A percentile compares a stretch with the other conserved stretches of the same genome.
These are phyloP conservation scores for Microdochium bolleyi DNA, from an alignment of 2,329 filamentous ascomycete species.

Conservation along the genomic window DNA sequence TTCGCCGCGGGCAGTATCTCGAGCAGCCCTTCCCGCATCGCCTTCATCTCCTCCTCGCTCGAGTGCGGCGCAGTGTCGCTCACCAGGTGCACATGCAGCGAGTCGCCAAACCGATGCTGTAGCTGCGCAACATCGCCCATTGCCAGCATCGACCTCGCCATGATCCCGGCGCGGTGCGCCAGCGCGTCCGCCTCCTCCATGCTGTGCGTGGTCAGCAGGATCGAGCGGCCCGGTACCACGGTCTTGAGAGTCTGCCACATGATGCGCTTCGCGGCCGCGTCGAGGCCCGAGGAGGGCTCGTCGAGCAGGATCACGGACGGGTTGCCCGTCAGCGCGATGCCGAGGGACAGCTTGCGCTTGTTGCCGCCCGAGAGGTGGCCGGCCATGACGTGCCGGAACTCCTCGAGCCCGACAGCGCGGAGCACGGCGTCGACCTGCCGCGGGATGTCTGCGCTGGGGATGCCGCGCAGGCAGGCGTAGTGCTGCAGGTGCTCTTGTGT, in stretches of 20 bases:
- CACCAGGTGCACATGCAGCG: slow-evolving; percentile 75
- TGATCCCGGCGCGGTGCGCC: slow-evolving; percentile 75
- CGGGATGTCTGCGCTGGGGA: slow-evolving; percentile 51
- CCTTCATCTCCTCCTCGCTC: slow-evolving; percentile 56
- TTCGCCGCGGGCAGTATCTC: slow-evolving; percentile 53
- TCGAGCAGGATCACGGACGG: slow-evolving; percentile 81
- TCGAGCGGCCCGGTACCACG: slow-evolving; percentile 65
- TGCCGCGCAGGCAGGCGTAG: slow-evolving; percentile 78
- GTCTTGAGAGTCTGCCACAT: slow-evolving; percentile 84
- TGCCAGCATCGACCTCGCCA: slow-evolving; percentile 79
- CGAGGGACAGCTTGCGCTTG: slow-evolving; percentile 84
- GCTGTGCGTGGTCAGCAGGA: slow-evolving; percentile 84
- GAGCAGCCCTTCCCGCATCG: slow-evolving; percentile 58
- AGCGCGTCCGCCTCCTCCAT: slow-evolving; percentile 95
- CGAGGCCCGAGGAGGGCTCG: slow-evolving; percentile 82
- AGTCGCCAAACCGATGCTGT: slow-evolving; percentile 67
- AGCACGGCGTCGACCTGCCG: slow-evolving; percentile 74
- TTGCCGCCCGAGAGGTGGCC: slow-evolving; percentile 80
- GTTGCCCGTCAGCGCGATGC: slow-evolving; percentile 88
- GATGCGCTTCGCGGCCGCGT: slow-evolving; percentile 81
- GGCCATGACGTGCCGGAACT: slow-evolving; percentile 68
- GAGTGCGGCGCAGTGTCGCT: slow-evolving; percentile 69
- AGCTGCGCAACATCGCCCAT: slow-evolving; percentile 69
- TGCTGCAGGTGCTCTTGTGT: slow-evolving; percentile 79
- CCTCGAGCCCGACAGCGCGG: slow-evolving; percentile 67